Evolutionary conservation across 1,139 yeast species (phyloP), one percentile per base, ranked within the genome.

Genomic region (Pichia sp.): DNA sequence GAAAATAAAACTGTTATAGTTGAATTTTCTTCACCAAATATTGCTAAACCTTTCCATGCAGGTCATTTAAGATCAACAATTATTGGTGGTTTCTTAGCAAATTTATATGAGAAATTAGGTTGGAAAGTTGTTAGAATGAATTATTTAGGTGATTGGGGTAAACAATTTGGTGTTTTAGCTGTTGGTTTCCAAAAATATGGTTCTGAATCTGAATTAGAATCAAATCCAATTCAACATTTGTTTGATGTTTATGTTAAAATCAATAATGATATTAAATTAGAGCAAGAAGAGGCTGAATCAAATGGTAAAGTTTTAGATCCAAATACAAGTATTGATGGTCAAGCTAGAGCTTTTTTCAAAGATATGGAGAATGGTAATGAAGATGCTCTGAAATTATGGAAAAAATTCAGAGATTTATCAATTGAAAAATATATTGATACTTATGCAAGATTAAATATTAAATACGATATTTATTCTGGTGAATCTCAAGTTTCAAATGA

Each of bases 91-190:
- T 91, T 88, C 68, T 64, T 93, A 44, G 67, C 95, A 36, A 91
- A 89, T 64, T 72, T 91, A 62, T 86, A 91, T 60, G 96, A 89
- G 64, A 79, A 79, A 53, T 70, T 82, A 45, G 97, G 97, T 33
- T 91, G 91, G 84, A 77, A 85, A 15, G 98, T 93, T 34, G 68
- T 74, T 52, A 79, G 96, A 68, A 72, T 91, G 68, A 91, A 91
- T 68, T 91, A 93, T 66, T 72, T 91, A 53, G 99, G 99, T 59
- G 99, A 91, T 67, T 91, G 98, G 98, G 99, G 99, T 44, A 91
- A 93, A 66, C 99, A 91, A 69, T 91, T 91, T 59, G 99, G 98
- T 64, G 68, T 89, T 40, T 73, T 91, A 52, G 98, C 98, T 25
- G 82, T 93, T 51, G 99, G 97, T 39, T 91, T 83, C 61, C 76